These are phyloP conservation scores for Kuraishia borneana DNA, from an alignment of 805 yeast genomes.

Conservation along the genomic window DNA sequence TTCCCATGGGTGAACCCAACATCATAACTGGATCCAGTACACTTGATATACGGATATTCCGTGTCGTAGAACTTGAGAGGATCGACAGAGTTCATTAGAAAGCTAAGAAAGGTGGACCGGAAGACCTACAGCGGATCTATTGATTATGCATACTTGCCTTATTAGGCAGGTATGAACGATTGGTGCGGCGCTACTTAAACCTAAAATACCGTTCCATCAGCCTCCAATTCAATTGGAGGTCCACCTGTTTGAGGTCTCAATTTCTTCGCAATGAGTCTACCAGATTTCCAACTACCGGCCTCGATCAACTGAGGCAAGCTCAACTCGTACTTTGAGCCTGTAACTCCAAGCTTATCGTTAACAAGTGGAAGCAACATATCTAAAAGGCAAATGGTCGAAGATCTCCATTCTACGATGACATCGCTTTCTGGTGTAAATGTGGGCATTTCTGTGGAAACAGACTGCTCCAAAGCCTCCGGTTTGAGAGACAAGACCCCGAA, in stretches of 20 bases:
- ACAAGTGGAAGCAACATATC: constrained; percentile 42
- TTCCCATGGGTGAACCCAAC: constrained; percentile 24
- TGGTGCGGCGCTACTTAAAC: too few species aligned
- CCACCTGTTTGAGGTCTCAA: constrained; percentile 38
- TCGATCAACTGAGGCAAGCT: constrained; percentile 49
- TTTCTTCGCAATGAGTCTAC: constrained; percentile 45
- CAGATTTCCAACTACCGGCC: constrained; percentile 62
- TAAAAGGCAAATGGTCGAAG: constrained; percentile 44
- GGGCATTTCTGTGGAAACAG: constrained; percentile 25
- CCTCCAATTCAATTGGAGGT: constrained; percentile 50
- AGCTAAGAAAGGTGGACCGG: too few species aligned
- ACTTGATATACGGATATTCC: constrained; percentile 12
- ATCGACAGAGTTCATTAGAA: constrained; percentile 8
- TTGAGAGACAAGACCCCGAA: constrained; percentile 38
- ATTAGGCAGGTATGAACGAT: too few species aligned
- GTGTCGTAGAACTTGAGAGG: constrained; percentile 14
- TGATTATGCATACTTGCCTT: too few species aligned
- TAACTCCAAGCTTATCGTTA: constrained; percentile 29
- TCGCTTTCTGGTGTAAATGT: constrained; percentile 44
- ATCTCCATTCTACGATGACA: constrained; percentile 59
- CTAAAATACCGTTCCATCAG: constrained; percentile 59
- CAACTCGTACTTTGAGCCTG: constrained; percentile 20
- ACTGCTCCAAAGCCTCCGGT: constrained; percentile 18
- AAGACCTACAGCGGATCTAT: too few species aligned
- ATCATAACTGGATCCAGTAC: constrained; percentile 14